These are phyloP conservation scores for Orbilia oligospora DNA, from an alignment of 2,329 filamentous ascomycete genomes.

Conservation along the genomic window DNA sequence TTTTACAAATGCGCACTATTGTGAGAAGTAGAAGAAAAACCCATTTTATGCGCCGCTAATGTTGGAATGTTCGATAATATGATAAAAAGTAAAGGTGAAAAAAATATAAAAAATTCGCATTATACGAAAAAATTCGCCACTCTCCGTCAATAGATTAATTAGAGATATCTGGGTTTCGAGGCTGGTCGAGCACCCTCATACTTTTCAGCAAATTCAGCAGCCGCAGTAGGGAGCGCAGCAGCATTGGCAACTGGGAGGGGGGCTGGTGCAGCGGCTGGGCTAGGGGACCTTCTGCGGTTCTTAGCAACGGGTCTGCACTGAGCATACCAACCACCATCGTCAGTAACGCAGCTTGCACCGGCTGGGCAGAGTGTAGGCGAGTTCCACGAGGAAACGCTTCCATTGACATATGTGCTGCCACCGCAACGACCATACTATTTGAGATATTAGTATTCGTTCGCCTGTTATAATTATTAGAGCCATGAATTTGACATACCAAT, in stretches of 20 bases:
- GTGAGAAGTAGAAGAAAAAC: constrained; percentile 30
- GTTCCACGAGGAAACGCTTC: constrained; percentile 39
- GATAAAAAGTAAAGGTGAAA: constrained; percentile 11
- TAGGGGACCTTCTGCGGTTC: constrained; percentile 42
- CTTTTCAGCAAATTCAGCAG: constrained; percentile 41
- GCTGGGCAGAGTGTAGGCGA: constrained; percentile 56
- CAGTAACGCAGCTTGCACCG: constrained; percentile 50
- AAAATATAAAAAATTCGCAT: constrained; percentile 9
- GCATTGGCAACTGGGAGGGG: constrained; percentile 55
- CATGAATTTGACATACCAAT: constrained; percentile 37
- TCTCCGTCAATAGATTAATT: not conserved
- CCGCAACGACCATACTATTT: constrained; percentile 57
- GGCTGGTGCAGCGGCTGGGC: constrained; percentile 41
- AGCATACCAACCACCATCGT: constrained; percentile 52
- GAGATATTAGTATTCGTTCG: constrained; percentile 27
- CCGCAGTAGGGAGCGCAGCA: constrained; percentile 41
- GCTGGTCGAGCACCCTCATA: constrained; percentile 52
- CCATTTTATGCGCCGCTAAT: constrained; percentile 60
- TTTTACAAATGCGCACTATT: constrained; percentile 60
- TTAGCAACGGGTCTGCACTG: constrained; percentile 51
- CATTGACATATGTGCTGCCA: constrained; percentile 49
- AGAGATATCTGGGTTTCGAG: constrained; percentile 38
- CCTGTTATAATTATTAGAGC: not conserved
- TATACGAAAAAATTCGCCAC: constrained; percentile 19
- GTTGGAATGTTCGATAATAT: constrained; percentile 31